Base-by-base conservation (phyloP, 306 rosid species). In the Albizia julibrissin region DNA sequence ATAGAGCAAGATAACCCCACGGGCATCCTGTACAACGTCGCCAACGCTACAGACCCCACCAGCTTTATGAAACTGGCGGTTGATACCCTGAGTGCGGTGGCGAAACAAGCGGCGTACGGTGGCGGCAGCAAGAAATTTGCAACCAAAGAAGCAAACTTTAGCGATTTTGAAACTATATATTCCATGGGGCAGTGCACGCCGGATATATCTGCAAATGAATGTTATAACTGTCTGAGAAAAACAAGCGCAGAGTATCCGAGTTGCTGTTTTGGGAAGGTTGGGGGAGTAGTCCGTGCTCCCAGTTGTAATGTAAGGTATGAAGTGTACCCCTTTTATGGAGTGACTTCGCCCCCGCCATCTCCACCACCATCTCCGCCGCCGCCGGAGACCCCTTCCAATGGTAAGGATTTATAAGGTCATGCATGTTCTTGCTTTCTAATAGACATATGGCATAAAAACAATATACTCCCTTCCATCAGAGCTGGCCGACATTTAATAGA, bases 111-210 rank as follows among this genome's bases (percentile, higher is more conserved):
- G 0, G 40, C 43, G 2, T 64, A 68, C 18, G 64, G 62, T 31
- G 31, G 59, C 8, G 74, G 50, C 0, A 69, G 42, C 0, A 66
- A 73, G 78, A 84, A 79, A 46, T 84, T 73, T 58, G 62, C 76
- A 0, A 74, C 86, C 16, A 74, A 54, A 16, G 54, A 79, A 65
- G 66, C 8, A 11, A 65, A 65, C 3, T 50, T 52, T 1, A 26
- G 33, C 2, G 1, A 11, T 5, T 74, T 18, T 3, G 16, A 65
- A 22, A 54, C 3, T 15, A n/a, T 84, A 1, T 84, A 84, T 58
- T 64, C 54, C 8, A 52, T 84, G 26, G 80, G 0, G 0, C 83
- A 73, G 62, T 84, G 86, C 72, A 79, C 80, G 8, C 83, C 77
- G 16, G 80, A 52, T 50, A 4, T 72, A 69, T 54, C 72, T 12